Evolutionary conservation across 192 early-diverging fungal genomes (phyloP), one percentile per base, ranked within the genome.

Genomic region (Kappamyces sp.): DNA sequence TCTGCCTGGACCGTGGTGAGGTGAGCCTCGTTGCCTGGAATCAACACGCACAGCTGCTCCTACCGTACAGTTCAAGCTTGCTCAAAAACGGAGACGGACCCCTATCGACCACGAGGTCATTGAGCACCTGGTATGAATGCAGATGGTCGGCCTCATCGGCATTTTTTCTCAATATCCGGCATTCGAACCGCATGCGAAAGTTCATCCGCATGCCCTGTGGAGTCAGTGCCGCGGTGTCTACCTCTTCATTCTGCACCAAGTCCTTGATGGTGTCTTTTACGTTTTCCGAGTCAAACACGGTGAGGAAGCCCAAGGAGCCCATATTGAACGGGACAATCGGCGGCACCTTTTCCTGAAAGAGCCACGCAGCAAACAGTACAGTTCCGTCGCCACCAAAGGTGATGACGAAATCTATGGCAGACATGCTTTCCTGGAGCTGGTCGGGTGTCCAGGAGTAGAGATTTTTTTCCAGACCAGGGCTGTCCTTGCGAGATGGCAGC

Each of bases 311-410:
- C 37, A 98, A 67, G 32, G 92, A 95, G 3, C 94, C 94, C 34
- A 94, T 66, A 59, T 92, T 87, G 73, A 98, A 94, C 0, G 94
- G 84, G 8, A 98, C 77, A n/a, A 96, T 83, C 0, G 93, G 92
- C 41, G 94, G 94, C 37, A 96, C 90, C 7, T 80, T 75, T 3
- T 63, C 66, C 69, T 96, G 91, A 54, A 77, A 77, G 22, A 98
- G 71, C 87, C 92, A 93, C 32, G 90, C 88, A 32, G 93, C 90
- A 66, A 87, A 98, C 37, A 98, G 77, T 1, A 98, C 94, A 1
- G 94, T 98, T 36, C 94, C 94, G 76, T 98, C 94, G 39, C 94
- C 96, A 39, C 94, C 94, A 59, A 98, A 84, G 66, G 93, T 96
- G 51, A 96, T 80, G 43, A 93, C 81, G 73, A 98, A 89, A 67